Conservation (phyloP, 345 rosid species). For the Psidium guajava region DNA sequence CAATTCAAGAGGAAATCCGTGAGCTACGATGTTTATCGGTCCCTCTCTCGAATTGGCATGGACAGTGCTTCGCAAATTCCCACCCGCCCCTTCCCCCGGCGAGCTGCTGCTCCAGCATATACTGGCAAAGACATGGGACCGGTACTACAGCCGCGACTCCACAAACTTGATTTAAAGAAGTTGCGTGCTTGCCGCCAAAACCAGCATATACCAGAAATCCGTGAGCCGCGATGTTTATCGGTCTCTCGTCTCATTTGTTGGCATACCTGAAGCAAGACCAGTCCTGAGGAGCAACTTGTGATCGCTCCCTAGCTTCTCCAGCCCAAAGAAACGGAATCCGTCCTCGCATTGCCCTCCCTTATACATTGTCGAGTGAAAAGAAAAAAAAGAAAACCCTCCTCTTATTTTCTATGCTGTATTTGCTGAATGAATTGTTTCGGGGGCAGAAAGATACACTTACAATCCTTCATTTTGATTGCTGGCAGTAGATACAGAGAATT, state of each 20-base stretch:
- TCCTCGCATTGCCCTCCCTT: not conserved
- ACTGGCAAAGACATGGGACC: slow-evolving; percentile 84
- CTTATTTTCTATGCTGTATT: not conserved
- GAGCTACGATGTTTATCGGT: slow-evolving; percentile 68
- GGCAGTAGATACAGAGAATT: not conserved
- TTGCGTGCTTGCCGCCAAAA: not conserved
- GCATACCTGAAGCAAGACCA: not conserved
- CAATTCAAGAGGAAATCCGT: slow-evolving; percentile 82
- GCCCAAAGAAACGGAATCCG: not conserved
- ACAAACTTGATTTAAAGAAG: slow-evolving; percentile 13
- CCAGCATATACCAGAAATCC: not conserved
- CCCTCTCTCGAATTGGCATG: slow-evolving; percentile 86
- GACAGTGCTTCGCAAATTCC: too few species aligned
- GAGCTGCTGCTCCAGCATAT: slow-evolving; percentile 85
- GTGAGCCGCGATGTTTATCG: not conserved
- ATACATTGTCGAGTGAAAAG: too few species aligned
- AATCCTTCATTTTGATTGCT: not conserved
- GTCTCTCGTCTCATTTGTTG: not conserved
- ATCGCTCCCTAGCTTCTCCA: not conserved
- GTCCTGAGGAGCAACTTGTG: not conserved
- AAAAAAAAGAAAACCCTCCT: not conserved
- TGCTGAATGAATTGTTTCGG: not conserved
- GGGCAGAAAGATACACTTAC: not conserved
- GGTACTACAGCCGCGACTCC: slow-evolving; percentile 60
- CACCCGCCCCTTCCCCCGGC: slow-evolving; percentile 50